A percentile compares a stretch with the other conserved stretches of the same genome.
Evolutionary conservation across 139 green algal genomes (phyloP).

Genomic region (Coccomyxa sp.): DNA sequence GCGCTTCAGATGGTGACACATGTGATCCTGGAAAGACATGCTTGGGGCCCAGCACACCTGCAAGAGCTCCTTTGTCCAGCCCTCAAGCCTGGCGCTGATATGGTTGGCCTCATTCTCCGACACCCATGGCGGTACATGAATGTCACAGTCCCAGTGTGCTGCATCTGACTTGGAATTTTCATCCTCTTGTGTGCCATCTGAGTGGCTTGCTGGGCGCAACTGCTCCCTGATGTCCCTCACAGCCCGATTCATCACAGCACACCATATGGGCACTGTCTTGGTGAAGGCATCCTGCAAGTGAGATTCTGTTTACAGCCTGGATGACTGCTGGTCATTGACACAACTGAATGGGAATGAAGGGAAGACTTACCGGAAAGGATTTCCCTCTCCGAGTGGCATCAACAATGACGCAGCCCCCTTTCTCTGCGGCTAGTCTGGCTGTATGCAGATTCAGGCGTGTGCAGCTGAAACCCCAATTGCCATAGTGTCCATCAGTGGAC

Average conservation of each 20-base stretch:
- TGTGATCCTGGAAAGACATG: no score
- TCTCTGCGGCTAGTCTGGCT: slow-evolving; percentile 39
- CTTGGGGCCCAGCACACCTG: slow-evolving; percentile 19
- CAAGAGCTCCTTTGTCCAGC: slow-evolving; percentile 68
- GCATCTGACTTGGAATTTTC: no score
- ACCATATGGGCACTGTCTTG: slow-evolving; percentile 96
- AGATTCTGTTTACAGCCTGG: background rate
- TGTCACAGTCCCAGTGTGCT: slow-evolving; percentile 23
- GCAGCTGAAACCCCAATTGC: slow-evolving; percentile 82
- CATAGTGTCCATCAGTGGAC: slow-evolving; percentile 88
- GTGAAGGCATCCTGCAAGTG: slow-evolving; percentile 75
- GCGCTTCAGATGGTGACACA: no score
- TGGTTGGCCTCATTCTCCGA: slow-evolving; percentile 57
- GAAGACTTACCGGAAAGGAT: slow-evolving; percentile 62
- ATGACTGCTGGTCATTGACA: background rate
- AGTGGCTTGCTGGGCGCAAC: background rate
- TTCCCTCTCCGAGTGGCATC: slow-evolving; percentile 91
- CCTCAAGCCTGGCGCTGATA: slow-evolving; percentile 69
- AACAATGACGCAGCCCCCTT: slow-evolving; percentile 75
- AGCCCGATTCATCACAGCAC: slow-evolving; percentile 79
- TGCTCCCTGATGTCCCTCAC: no score
- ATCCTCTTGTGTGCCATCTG: background rate
- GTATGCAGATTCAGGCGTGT: slow-evolving; percentile 87
- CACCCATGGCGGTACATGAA: slow-evolving; percentile 90
- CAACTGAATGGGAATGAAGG: background rate